A percentile compares a stretch with the other conserved stretches of the same genome.
phyloP scores from a whole-genome alignment of 441 rosid species.

The Arabidopsis hybrid region DNA sequence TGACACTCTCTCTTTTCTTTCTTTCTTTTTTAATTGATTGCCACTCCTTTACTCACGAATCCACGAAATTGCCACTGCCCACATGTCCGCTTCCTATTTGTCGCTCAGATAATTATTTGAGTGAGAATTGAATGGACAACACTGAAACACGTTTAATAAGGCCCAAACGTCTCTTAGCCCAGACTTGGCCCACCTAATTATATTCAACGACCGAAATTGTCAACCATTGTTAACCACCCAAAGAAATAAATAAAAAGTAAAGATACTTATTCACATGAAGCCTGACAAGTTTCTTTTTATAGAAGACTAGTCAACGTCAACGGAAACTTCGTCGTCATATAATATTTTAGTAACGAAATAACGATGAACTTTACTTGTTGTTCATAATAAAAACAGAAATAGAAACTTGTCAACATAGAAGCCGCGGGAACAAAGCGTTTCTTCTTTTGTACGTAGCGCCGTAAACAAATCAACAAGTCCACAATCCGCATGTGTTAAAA shows the following conservation, averaged over 20 bases:
- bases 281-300: too few species aligned
- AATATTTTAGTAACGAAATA: neutral
- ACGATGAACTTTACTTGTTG: neutral
- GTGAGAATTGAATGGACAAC: neutral
- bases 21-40: slow-evolving; percentile 1
- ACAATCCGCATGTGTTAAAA: neutral
- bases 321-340: slow-evolving; percentile 10
- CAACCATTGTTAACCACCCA: slow-evolving; percentile 19
- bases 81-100: neutral
- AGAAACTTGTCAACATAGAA: slow-evolving; percentile 36
- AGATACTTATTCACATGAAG: slow-evolving; percentile 10
- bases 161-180: slow-evolving; percentile 4
- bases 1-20: slow-evolving; percentile 6
- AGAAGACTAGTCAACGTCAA: slow-evolving; percentile 38
- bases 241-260: neutral
- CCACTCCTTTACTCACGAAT: neutral
- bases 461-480: slow-evolving; percentile 7
- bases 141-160: neutral
- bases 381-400: neutral
- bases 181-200: slow-evolving; percentile 14
- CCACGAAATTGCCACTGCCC: slow-evolving; percentile 43
- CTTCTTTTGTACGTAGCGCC: slow-evolving; percentile 6
- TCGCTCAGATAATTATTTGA: too few species aligned
- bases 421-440: slow-evolving; percentile 34
- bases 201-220: neutral